Conservation (phyloP, 1,284 basidiomycete species). For the Takashimella koratensis region DNA sequence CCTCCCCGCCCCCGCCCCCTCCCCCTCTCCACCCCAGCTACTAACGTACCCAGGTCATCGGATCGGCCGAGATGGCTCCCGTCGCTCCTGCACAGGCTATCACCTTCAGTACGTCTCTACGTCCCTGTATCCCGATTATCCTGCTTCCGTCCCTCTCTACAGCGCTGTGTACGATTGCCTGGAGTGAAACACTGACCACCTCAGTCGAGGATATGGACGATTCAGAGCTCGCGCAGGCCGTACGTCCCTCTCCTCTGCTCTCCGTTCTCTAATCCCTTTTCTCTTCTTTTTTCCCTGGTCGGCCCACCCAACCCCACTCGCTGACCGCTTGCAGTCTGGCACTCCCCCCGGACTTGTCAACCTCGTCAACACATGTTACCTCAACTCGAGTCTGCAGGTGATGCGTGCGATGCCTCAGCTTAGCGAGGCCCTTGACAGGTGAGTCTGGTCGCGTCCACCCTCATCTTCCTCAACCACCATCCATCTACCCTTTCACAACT, state of each 20-base stretch:
- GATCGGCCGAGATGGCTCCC: slow-evolving; percentile 85
- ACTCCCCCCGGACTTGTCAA: slow-evolving; percentile 38
- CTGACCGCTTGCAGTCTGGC: no score
- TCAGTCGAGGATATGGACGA: slow-evolving; percentile 76
- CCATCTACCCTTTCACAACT: neutral
- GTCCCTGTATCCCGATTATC: neutral
- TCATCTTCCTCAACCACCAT: neutral
- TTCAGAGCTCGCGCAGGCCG: slow-evolving; percentile 70
- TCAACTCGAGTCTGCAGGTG: slow-evolving; percentile 92
- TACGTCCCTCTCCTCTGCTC: slow-evolving; percentile 47
- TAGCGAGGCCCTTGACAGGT: slow-evolving; percentile 63
- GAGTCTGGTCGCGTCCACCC: slow-evolving; percentile 27
- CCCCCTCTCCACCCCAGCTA: neutral
- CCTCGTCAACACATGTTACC: slow-evolving; percentile 58
- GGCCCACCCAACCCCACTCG: no score
- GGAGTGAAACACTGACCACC: no score
- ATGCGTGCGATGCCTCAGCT: slow-evolving; percentile 87
- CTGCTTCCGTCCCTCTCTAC: neutral
- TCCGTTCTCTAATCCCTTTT: no score
- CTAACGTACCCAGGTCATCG: slow-evolving; percentile 79
- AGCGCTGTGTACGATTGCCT: no score
- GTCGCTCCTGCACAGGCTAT: slow-evolving; percentile 73
- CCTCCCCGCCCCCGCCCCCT: neutral
- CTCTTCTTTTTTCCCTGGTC: slow-evolving; percentile 49
- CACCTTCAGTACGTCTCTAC: slow-evolving; percentile 60